Conservation (phyloP, 495 filamentous ascomycete genomes). For the Evernia prunastri region DNA sequence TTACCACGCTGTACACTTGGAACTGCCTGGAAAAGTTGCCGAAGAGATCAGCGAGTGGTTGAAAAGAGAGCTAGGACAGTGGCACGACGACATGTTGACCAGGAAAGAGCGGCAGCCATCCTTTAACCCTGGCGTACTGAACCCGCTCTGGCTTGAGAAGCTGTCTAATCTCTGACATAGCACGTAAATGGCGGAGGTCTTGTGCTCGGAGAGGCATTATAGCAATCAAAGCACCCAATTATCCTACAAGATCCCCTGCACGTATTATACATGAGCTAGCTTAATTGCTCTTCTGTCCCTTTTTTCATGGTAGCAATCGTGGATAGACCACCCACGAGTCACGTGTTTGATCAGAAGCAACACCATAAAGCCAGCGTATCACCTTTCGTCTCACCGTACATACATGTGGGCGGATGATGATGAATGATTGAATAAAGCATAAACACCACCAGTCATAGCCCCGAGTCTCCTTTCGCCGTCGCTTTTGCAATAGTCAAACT, state of each 20-base stretch:
- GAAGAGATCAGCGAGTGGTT: slow-evolving; percentile 9
- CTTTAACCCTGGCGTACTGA: not conserved
- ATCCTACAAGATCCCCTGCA: slow-evolving; percentile 8
- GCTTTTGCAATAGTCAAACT: slow-evolving; percentile 13
- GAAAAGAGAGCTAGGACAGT: slow-evolving; percentile 1
- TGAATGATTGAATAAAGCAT: slow-evolving; percentile 8
- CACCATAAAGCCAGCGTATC: slow-evolving; percentile 10
- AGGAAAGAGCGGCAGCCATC: not conserved
- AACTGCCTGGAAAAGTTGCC: slow-evolving; percentile 11
- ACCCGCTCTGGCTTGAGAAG: slow-evolving; percentile 9
- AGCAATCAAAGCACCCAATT: slow-evolving; percentile 7
- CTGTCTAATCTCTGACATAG: slow-evolving; percentile 9
- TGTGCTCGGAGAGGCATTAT: not conserved
- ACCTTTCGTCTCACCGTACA: slow-evolving; percentile 8
- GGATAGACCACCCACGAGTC: not conserved
- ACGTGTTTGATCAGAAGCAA: slow-evolving; percentile 8
- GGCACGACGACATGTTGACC: slow-evolving; percentile 7
- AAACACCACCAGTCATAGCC: slow-evolving; percentile 2
- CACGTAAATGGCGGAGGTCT: not conserved
- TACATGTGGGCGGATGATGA: slow-evolving; percentile 3
- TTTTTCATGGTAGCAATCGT: not conserved
- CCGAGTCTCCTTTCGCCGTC: slow-evolving; percentile 13
- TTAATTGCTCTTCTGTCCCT: not conserved
- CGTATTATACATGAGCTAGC: slow-evolving; percentile 11
- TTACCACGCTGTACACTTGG: slow-evolving; percentile 12